Percentiles rank a stretch among this genome's conserved stretches.
Conservation (phyloP, 805 yeast species). For the Candida oleophila region DNA sequence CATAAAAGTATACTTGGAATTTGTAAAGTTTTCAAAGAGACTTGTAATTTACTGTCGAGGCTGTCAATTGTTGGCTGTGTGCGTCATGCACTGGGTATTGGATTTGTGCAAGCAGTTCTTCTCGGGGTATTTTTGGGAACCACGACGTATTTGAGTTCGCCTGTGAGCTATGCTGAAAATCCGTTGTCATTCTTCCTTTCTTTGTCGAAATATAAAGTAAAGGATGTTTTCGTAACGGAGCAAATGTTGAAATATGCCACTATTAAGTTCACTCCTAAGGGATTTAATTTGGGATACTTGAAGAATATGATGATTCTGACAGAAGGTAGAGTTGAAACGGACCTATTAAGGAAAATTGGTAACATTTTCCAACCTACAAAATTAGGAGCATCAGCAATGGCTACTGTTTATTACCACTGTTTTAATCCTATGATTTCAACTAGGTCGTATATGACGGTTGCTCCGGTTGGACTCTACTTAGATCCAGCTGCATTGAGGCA, state of each 20-base stretch:
- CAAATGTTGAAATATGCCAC: slow-evolving; percentile 81
- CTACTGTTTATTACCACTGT: slow-evolving; percentile 72
- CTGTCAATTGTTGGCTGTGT: slow-evolving; percentile 83
- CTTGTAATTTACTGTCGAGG: slow-evolving; percentile 75
- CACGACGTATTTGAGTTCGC: slow-evolving; percentile 76
- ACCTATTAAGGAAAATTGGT: slow-evolving; percentile 55
- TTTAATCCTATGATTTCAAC: slow-evolving; percentile 83
- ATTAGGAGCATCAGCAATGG: slow-evolving; percentile 66
- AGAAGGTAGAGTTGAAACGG: slow-evolving; percentile 69
- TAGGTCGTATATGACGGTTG: slow-evolving; percentile 83
- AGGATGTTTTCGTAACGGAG: slow-evolving; percentile 80
- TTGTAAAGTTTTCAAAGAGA: slow-evolving; percentile 88
- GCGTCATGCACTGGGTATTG: slow-evolving; percentile 79
- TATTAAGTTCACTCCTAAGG: slow-evolving; percentile 56
- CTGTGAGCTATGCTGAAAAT: slow-evolving; percentile 70
- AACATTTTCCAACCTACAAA: slow-evolving; percentile 62
- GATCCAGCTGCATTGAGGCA: slow-evolving; percentile 89
- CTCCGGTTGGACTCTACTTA: slow-evolving; percentile 81
- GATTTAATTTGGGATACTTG: slow-evolving; percentile 58
- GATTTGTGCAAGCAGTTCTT: slow-evolving; percentile 81
- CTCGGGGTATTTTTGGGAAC: slow-evolving; percentile 87
- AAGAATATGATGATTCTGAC: slow-evolving; percentile 84
- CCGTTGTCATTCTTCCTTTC: slow-evolving; percentile 72
- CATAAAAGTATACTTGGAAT: slow-evolving; percentile 69
- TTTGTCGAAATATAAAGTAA: slow-evolving; percentile 73